Evolutionary conservation across 441 rosid species (phyloP).

Genomic region (Gossypium schwendimanii): DNA sequence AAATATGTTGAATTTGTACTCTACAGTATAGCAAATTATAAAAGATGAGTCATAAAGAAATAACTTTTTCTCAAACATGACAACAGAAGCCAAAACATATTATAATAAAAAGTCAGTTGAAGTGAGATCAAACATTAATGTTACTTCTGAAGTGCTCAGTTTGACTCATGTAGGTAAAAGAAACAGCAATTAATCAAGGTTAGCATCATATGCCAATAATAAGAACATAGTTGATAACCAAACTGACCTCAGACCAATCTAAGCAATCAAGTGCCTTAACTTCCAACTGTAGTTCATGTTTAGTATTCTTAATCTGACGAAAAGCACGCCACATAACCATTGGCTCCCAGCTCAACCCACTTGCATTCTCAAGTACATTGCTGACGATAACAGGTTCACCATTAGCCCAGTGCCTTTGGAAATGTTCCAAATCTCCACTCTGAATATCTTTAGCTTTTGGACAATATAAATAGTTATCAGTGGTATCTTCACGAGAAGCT

Average conservation of each 20-base stretch:
- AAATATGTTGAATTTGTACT: neutral
- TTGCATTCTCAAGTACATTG: slow-evolving; percentile 58
- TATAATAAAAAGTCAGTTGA: neutral
- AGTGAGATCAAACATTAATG: neutral
- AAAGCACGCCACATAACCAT: slow-evolving; percentile 86
- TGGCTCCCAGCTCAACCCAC: slow-evolving; percentile 94
- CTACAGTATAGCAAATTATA: neutral
- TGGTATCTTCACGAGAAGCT: slow-evolving; percentile 50
- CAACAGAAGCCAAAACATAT: neutral
- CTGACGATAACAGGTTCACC: slow-evolving; percentile 80
- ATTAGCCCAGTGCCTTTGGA: slow-evolving; percentile 71
- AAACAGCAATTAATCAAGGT: neutral
- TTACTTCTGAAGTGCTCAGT: neutral
- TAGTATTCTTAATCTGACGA: slow-evolving; percentile 39
- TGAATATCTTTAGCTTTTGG: slow-evolving; percentile 44
- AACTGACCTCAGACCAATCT: slow-evolving; percentile 69
- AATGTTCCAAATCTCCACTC: slow-evolving; percentile 50
- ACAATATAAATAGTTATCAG: slow-evolving; percentile 59
- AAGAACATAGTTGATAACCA: neutral
- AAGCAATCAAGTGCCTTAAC: slow-evolving; percentile 67
- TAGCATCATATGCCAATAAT: neutral
- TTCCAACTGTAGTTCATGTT: slow-evolving; percentile 33
- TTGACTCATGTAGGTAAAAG: neutral
- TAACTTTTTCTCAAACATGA: neutral
- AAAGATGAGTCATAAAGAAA: neutral